Percentiles rank a stretch among this genome's conserved stretches.
These are phyloP conservation scores for Letharia lupina DNA, from an alignment of 495 filamentous ascomycete species.

Conservation along the genomic window DNA sequence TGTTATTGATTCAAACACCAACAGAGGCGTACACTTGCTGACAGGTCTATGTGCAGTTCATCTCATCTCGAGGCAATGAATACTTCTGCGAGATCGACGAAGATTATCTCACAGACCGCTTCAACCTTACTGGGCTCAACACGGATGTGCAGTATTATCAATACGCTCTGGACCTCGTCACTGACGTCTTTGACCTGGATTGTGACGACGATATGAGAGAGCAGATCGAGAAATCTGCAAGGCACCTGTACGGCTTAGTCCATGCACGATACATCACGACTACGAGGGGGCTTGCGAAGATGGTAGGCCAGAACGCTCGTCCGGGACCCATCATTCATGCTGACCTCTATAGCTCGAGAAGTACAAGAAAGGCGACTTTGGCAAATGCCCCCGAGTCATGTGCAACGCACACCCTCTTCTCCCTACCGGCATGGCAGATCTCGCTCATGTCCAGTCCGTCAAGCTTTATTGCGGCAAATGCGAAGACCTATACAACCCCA, in stretches of 20 bases:
- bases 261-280: conserved; percentile 97
- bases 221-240: conserved; percentile 93
- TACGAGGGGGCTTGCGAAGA: conserved; percentile 86
- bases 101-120: conserved; percentile 95
- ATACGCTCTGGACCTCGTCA: conserved; percentile 96
- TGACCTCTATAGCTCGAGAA: conserved; percentile 70
- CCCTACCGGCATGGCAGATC: conserved; percentile 85
- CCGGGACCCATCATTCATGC: conserved; percentile 3
- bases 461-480: conserved; percentile 96
- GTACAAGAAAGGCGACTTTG: conserved; percentile 96
- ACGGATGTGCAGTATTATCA: conserved; percentile 98
- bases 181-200: conserved; percentile 98
- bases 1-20: too few relatives aligned
- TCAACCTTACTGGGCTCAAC: conserved; percentile 96
- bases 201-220: conserved; percentile 97
- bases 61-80: conserved; percentile 93
- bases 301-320: conserved; percentile 51
- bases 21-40: background rate
- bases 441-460: conserved; percentile 74
- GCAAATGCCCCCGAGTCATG: conserved; percentile 93
- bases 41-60: conserved; percentile 55
- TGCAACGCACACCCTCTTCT: conserved; percentile 87
- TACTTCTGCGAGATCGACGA: conserved; percentile 99
- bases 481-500: conserved; percentile 98
- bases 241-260: conserved; percentile 92